Evolutionary conservation across 2,329 filamentous ascomycete species (phyloP), one percentile per base, ranked within the genome.

Genomic region (Pseudogymnoascus sp.): DNA sequence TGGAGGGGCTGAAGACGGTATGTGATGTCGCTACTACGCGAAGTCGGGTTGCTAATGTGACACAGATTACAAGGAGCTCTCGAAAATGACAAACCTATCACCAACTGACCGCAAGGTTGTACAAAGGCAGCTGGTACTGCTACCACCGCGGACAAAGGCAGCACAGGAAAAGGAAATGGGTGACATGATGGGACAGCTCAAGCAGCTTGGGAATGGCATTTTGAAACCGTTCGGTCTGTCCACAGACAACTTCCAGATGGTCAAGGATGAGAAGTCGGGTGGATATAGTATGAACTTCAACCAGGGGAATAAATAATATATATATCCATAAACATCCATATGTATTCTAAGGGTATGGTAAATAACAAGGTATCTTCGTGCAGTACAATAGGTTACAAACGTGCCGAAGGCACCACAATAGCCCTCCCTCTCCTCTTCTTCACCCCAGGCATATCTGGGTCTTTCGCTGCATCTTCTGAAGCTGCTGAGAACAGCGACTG

Each of bases 181-280:
- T 2, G 93, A 99, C 76, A 97, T 97, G 91, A 96, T 96, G 91
- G 90, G 88, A 15, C 97, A 97, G 77, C 75, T 99, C 68, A 97
- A 96, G 72, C 86, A 88, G 67, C 77, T 99, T 63, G 94, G 94
- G 0, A 96, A 99, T 71, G 91, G 91, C 1, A 84, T 99, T 14
- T 73, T 99, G 58, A 96, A 89, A 71, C 93, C 93, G 0, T 97
- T 97, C 77, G 94, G 94, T 1, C 75, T 99, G 67, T 95, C 89
- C 62, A 97, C 94, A 9, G 87, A 96, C 50, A 96, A 95, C 72
- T 97, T 99, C 71, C 86, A 96, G 65, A 95, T 97, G 80, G 85
- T 88, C 28, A 90, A 97, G 74, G 93, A 97, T 70, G 89, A 93
- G 68, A 88, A 87, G 64, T 89, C 87, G 1, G 94, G 94, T 1